These are phyloP conservation scores for Candida manassasensis DNA, from an alignment of 805 yeast species.

Conservation along the genomic window DNA sequence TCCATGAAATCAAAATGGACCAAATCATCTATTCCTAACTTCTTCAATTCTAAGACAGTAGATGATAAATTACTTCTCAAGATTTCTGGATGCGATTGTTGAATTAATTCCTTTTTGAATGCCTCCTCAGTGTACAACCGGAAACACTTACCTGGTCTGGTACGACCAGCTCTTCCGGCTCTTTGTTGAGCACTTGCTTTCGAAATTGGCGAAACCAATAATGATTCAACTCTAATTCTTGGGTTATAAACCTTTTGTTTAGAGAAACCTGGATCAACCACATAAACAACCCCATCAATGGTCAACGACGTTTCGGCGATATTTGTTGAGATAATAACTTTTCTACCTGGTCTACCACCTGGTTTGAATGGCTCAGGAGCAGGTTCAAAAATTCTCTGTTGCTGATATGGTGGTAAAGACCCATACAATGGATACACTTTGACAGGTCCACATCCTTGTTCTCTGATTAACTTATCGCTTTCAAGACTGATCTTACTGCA, in stretches of 20 bases:
- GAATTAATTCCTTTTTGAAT: conserved; percentile 86
- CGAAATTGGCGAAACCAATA: conserved; percentile 92
- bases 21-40: conserved; percentile 90
- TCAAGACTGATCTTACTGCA: conserved; percentile 84
- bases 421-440: conserved; percentile 92
- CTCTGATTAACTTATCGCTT: conserved; percentile 83
- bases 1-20: conserved; percentile 99
- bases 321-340: conserved; percentile 86
- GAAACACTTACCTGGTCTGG: conserved; percentile 97
- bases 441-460: conserved; percentile 85
- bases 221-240: conserved; percentile 89
- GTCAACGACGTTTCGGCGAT: conserved; percentile 98
- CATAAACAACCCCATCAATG: conserved; percentile 95
- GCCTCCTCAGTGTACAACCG: conserved; percentile 96
- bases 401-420: conserved; percentile 93
- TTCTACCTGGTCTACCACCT: conserved; percentile 90
- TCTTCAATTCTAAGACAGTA: conserved; percentile 88
- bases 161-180: conserved; percentile 99
- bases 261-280: conserved; percentile 95
- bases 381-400: conserved; percentile 86
- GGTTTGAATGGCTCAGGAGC: conserved; percentile 73
- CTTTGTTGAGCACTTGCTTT: conserved; percentile 97
- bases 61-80: conserved; percentile 85
- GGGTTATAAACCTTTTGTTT: conserved; percentile 97
- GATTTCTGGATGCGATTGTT: conserved; percentile 95